Evolutionary conservation across 169 alveolate species (phyloP).

Genomic region (Cryptosporidium baileyi): DNA sequence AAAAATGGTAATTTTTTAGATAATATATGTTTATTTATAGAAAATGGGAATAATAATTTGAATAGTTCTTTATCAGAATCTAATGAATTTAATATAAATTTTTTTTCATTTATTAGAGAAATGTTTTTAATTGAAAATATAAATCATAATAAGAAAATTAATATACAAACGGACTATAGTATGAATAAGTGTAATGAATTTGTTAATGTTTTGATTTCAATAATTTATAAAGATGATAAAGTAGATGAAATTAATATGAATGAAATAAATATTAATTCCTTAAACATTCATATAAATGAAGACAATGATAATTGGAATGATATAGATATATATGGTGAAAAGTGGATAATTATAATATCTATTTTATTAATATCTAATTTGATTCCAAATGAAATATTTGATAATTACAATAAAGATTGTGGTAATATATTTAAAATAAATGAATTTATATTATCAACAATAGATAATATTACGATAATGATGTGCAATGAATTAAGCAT

Average conservation of each 20-base stretch:
- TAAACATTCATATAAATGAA: background rate
- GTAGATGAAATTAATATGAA: too few species aligned
- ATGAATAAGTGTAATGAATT: background rate
- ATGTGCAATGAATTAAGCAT: background rate
- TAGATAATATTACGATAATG: background rate
- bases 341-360: constrained; percentile 18
- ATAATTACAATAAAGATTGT: too few species aligned
- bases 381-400: constrained; percentile 1
- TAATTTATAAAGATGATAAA: background rate
- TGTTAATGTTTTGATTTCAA: background rate
- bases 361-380: background rate
- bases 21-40: constrained; percentile 2
- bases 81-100: background rate
- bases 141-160: constrained; percentile 5
- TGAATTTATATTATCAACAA: background rate
- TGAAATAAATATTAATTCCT: too few species aligned
- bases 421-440: too few species aligned
- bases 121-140: background rate
- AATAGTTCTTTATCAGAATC: background rate
- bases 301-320: constrained; percentile 14
- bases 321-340: constrained; percentile 27
- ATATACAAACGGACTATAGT: background rate
- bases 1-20: background rate
- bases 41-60: background rate
- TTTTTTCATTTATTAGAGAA: constrained; percentile 2